Percentiles rank a stretch among this genome's conserved stretches.
Evolutionary conservation across 495 filamentous ascomycete genomes (phyloP).

Genomic region (Venustampulla echinocandica): DNA sequence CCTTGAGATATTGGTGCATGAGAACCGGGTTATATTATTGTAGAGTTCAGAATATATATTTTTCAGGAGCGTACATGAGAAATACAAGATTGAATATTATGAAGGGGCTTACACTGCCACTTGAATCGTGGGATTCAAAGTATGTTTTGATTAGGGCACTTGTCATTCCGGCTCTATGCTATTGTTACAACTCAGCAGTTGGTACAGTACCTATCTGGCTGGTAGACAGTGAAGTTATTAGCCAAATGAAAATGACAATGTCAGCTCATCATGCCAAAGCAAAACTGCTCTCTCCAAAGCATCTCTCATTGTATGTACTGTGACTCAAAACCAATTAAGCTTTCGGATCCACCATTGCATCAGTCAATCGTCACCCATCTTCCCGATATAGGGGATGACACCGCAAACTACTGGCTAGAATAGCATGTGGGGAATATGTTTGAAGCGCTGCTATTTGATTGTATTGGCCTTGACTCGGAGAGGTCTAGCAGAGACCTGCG

Average conservation of each 20-base stretch:
- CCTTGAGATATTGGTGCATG: slow-evolving; percentile 73
- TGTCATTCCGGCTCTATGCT: no score
- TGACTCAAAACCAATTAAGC: no score
- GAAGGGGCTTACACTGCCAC: no score
- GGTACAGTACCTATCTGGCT: no score
- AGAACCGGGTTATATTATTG: slow-evolving; percentile 66
- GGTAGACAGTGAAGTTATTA: no score
- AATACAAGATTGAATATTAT: no score
- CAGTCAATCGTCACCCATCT: not conserved
- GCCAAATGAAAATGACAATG: no score
- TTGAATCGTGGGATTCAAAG: no score
- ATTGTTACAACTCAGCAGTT: no score
- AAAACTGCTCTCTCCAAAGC: not conserved
- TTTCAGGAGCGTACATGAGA: not conserved
- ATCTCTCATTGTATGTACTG: no score
- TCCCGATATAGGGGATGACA: not conserved
- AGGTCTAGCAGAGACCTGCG: not conserved
- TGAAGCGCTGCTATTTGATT: not conserved
- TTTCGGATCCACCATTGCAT: not conserved
- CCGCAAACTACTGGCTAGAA: not conserved
- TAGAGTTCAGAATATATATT: not conserved
- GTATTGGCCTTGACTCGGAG: not conserved
- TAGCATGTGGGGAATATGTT: not conserved
- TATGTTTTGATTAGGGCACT: no score
- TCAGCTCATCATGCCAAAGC: no score